Base-by-base conservation (phyloP, 805 yeast genomes). In the Candida koratica region DNA sequence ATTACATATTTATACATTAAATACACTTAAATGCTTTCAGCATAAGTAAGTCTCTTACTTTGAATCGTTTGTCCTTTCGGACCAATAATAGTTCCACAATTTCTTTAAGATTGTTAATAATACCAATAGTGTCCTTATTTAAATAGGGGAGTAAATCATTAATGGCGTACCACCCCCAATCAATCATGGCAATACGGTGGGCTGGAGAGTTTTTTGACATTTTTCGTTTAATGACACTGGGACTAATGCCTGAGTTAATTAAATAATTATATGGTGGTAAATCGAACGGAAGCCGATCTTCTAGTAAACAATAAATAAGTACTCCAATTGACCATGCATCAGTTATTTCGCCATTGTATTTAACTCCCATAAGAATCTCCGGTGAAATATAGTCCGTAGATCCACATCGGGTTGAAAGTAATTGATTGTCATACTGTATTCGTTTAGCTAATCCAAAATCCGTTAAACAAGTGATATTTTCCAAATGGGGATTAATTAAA, bases 241-340 rank as follows among this genome's bases (percentile, higher is more conserved):
- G 65, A 6, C 68, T 57, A 2, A 67, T 51, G 1, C 64, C 65
- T 4, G 54, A 29, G 19, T 52, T 47, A 6, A 67, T 61, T 27
- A 67, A 61, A 31, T 44, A 44, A 25, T 51, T 49, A 10, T 66
- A 63, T 2, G 88, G 89, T 2, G 89, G 81, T 2, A 85, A 77
- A 54, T 93, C 99, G 64, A 93, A 93, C 4, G 99, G 99, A 32
- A 93, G 64, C 38, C 96, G 58, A 27, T 86, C 80, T 51, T 93
- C 98, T 49, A 93, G 57, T 17, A 90, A 61, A 1, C 94, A 77
- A 52, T 88, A 93, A 1, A 89, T 60, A n/a, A 89, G 65, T 3
- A 93, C 97, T 2, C 98, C 98, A 7, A 89, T 58, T 1, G 97
- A 86, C 99, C 99, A 93, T 13, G 89, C 69, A 56, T 93, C 99